Evolutionary conservation across 2,329 filamentous ascomycete species (phyloP).

Genomic region (Aspergillus thermomutatus): DNA sequence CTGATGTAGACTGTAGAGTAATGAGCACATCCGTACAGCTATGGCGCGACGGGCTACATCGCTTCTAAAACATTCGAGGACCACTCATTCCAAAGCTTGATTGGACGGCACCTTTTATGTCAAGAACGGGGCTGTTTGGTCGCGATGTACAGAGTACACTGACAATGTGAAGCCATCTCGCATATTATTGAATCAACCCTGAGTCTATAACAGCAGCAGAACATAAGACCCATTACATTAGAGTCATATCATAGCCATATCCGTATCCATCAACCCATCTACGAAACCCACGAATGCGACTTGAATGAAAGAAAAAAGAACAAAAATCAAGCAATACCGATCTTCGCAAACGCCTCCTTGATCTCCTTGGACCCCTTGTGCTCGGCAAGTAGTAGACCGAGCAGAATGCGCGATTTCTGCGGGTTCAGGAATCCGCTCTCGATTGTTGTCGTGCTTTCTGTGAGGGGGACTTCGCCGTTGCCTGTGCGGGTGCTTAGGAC

Average conservation of each 20-base stretch:
- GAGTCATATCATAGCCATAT: too few species aligned
- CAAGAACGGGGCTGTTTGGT: background rate
- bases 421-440: slow-evolving; percentile 21
- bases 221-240: too few species aligned
- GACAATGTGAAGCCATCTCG: background rate
- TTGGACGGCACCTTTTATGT: background rate
- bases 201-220: too few species aligned
- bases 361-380: slow-evolving; percentile 10
- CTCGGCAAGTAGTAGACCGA: slow-evolving; percentile 16
- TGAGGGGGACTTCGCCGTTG: slow-evolving; percentile 23
- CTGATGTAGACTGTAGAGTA: background rate
- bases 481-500: slow-evolving; percentile 22
- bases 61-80: background rate
- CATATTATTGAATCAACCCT: background rate
- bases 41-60: background rate
- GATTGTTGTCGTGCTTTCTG: slow-evolving; percentile 15
- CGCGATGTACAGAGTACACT: too few species aligned
- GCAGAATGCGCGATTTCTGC: slow-evolving; percentile 14
- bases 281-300: background rate
- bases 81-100: background rate
- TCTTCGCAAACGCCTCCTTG: slow-evolving; percentile 8
- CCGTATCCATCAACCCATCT: background rate
- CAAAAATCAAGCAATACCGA: slow-evolving; percentile 1
- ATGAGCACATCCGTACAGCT: background rate
- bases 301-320: background rate